Conservation (phyloP, 2,329 filamentous ascomycete species). For the Arthrobotrys megalospora region DNA sequence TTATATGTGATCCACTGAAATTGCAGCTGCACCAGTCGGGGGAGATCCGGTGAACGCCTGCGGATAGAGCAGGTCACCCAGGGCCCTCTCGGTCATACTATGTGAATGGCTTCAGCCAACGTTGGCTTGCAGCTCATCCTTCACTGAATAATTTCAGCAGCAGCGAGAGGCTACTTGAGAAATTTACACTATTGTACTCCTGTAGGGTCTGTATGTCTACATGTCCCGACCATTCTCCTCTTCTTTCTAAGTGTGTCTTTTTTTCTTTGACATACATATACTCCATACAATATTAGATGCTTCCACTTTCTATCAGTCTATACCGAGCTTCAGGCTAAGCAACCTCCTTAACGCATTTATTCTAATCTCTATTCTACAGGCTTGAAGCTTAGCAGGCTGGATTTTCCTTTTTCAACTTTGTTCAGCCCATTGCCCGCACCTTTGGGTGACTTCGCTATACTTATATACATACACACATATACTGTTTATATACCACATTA, state of each 20-base stretch:
- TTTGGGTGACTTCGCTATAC: neutral
- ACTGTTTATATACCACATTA: neutral
- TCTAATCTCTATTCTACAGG: conserved; percentile 8
- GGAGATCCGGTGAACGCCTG: conserved; percentile 32
- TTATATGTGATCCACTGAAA: conserved; percentile 45
- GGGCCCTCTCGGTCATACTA: conserved; percentile 20
- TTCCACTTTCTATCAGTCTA: neutral
- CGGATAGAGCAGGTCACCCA: conserved; percentile 17
- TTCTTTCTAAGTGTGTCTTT: neutral
- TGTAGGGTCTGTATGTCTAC: conserved; percentile 13
- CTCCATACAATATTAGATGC: neutral
- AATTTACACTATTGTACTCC: neutral
- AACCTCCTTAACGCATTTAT: neutral
- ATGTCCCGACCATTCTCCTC: neutral
- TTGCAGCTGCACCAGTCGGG: conserved; percentile 24
- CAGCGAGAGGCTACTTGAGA: neutral
- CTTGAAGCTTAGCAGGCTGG: conserved; percentile 17
- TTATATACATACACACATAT: conserved; percentile 7
- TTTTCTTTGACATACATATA: neutral
- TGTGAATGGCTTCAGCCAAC: conserved; percentile 20
- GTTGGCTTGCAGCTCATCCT: conserved; percentile 14
- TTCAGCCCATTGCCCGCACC: neutral
- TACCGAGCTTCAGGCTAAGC: conserved; percentile 10
- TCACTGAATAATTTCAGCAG: neutral
- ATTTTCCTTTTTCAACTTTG: neutral